Conservation (phyloP, 1,284 basidiomycete genomes). For the Grifola frondosa region DNA sequence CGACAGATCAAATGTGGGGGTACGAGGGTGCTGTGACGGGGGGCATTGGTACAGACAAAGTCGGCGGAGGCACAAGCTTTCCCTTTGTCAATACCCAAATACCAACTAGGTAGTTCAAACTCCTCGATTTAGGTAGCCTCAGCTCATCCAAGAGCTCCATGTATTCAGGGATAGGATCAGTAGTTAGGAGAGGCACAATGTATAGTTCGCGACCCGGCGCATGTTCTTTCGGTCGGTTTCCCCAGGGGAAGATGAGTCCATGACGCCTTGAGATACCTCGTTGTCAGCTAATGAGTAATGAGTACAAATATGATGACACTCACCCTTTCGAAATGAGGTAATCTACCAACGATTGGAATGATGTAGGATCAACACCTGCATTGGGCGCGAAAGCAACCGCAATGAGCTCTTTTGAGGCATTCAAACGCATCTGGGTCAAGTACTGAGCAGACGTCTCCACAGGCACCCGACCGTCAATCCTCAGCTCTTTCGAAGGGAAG, state of each 20-base stretch:
- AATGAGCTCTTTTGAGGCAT: slow-evolving; percentile 76
- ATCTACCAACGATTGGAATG: slow-evolving; percentile 62
- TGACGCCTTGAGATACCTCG: slow-evolving; percentile 60
- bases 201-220: slow-evolving; percentile 86
- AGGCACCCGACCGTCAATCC: slow-evolving; percentile 82
- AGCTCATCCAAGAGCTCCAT: slow-evolving; percentile 85
- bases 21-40: neutral
- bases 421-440: slow-evolving; percentile 73
- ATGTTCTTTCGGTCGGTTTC: slow-evolving; percentile 64
- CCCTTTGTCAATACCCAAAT: slow-evolving; percentile 83
- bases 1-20: slow-evolving; percentile 11
- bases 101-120: slow-evolving; percentile 69
- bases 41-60: slow-evolving; percentile 11
- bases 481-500: slow-evolving; percentile 64
- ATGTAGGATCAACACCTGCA: slow-evolving; percentile 40
- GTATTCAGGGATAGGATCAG: slow-evolving; percentile 77
- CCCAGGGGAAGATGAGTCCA: slow-evolving; percentile 86
- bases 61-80: slow-evolving; percentile 50
- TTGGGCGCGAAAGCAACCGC: slow-evolving; percentile 69
- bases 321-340: slow-evolving; percentile 78
- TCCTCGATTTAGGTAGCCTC: slow-evolving; percentile 62
- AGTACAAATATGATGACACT: slow-evolving; percentile 32
- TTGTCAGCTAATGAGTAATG: slow-evolving; percentile 5
- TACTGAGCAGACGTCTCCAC: slow-evolving; percentile 73
- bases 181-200: slow-evolving; percentile 75